These are phyloP conservation scores for Trametopsis cervina DNA, from an alignment of 768 basidiomycete genomes.

Conservation along the genomic window DNA sequence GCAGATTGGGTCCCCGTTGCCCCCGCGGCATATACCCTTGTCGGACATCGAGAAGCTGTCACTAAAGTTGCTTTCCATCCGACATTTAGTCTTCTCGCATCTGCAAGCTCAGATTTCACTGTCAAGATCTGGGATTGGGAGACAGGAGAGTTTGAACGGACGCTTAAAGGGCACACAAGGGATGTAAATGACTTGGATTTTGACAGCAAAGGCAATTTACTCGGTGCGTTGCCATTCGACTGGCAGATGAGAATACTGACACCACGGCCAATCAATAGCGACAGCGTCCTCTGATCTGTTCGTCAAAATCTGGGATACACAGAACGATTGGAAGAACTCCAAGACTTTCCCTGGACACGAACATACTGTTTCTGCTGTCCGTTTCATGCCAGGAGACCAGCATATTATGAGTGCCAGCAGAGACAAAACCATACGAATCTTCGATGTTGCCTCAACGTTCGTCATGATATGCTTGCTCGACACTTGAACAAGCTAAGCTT, in stretches of 20 bases:
- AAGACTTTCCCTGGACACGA: constrained; percentile 88
- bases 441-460: constrained; percentile 82
- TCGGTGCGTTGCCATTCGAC: constrained; percentile 44
- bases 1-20: constrained; percentile 86
- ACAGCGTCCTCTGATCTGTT: constrained; percentile 84
- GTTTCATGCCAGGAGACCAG: constrained; percentile 82
- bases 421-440: constrained; percentile 80
- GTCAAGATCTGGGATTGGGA: constrained; percentile 98
- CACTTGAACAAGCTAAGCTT: constrained; percentile 2
- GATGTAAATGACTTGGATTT: constrained; percentile 84
- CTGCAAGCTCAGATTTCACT: constrained; percentile 83
- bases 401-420: constrained; percentile 81
- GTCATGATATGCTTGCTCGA: constrained; percentile 21
- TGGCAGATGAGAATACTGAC: not conserved
- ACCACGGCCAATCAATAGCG: constrained; percentile 27
- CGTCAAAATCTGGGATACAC: constrained; percentile 88
- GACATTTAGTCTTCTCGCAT: constrained; percentile 72
- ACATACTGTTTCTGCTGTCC: constrained; percentile 81
- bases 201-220: constrained; percentile 74
- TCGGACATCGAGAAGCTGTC: constrained; percentile 71
- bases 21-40: constrained; percentile 71
- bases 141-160: constrained; percentile 87
- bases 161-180: constrained; percentile 88
- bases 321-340: constrained; percentile 84
- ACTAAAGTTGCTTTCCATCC: constrained; percentile 85